phyloP scores from a whole-genome alignment of 192 early-diverging fungal species.

The Rhizophagus clarus region DNA sequence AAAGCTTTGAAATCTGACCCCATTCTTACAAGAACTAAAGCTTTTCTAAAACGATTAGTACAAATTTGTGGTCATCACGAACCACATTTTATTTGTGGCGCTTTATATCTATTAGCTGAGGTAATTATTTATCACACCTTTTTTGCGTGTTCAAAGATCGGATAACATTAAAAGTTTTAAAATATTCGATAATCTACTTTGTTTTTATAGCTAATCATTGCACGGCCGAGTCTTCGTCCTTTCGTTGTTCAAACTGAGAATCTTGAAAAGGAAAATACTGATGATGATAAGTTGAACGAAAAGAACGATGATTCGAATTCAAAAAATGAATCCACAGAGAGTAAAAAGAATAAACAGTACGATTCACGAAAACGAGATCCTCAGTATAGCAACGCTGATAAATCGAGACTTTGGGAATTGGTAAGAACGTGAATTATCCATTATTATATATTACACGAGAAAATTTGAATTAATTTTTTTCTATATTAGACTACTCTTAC shows the following conservation, averaged over 20 bases:
- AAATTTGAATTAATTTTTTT: conserved; percentile 4
- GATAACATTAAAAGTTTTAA: too few species aligned
- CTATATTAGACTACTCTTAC: conserved; percentile 58
- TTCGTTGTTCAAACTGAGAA: conserved; percentile 74
- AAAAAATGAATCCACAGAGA: neutral
- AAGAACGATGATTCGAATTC: conserved; percentile 44
- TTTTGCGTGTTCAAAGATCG: neutral
- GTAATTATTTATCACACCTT: conserved; percentile 33
- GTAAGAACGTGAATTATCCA: conserved; percentile 38
- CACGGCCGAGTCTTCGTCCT: conserved; percentile 58
- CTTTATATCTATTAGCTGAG: conserved; percentile 81
- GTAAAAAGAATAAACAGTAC: conserved; percentile 48
- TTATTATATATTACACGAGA: neutral
- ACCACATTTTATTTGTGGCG: conserved; percentile 84
- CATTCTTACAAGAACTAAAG: conserved; percentile 64
- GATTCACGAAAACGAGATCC: conserved; percentile 90
- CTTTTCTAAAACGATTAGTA: conserved; percentile 89
- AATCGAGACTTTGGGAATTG: conserved; percentile 91
- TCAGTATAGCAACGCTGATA: conserved; percentile 76
- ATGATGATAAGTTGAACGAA: conserved; percentile 62
- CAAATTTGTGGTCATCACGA: conserved; percentile 75
- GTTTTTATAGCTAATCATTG: conserved; percentile 42
- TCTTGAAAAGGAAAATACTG: conserved; percentile 59
- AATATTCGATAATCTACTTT: too few species aligned
- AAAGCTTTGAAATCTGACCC: conserved; percentile 80